Evolutionary conservation across 2,329 filamentous ascomycete genomes (phyloP).

Genomic region (Cordyceps militaris): DNA sequence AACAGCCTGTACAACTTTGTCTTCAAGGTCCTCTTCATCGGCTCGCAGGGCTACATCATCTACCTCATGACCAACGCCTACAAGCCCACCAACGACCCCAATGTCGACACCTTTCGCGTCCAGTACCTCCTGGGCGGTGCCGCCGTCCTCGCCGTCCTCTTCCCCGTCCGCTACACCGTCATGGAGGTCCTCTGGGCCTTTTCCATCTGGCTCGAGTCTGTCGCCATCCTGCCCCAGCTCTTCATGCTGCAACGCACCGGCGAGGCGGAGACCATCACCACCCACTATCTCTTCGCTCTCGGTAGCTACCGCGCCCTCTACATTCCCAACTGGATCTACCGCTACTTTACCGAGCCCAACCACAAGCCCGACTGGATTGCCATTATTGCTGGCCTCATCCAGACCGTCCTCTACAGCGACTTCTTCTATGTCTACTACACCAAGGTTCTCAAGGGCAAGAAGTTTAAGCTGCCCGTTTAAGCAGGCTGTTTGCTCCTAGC

Average conservation of each 20-base stretch:
- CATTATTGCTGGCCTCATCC: conserved; percentile 79
- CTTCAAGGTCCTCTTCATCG: conserved; percentile 95
- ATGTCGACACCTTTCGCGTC: conserved; percentile 94
- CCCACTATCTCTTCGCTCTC: conserved; percentile 92
- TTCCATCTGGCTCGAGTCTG: conserved; percentile 94
- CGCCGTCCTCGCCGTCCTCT: conserved; percentile 68
- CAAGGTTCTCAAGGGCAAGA: conserved; percentile 85
- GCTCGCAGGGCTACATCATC: conserved; percentile 83
- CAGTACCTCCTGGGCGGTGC: conserved; percentile 86
- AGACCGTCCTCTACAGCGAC: conserved; percentile 94
- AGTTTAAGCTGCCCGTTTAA: conserved; percentile 79
- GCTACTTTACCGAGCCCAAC: conserved; percentile 67
- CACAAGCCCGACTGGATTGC: conserved; percentile 79
- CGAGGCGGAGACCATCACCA: conserved; percentile 98
- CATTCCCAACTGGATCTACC: conserved; percentile 97
- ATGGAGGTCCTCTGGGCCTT: conserved; percentile 95
- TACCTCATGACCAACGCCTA: conserved; percentile 98
- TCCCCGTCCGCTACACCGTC: conserved; percentile 76
- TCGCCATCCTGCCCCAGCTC: conserved; percentile 92
- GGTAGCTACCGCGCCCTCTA: conserved; percentile 89
- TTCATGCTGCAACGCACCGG: conserved; percentile 98
- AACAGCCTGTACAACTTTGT: conserved; percentile 82
- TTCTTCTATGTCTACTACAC: conserved; percentile 99
- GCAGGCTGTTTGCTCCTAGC: not conserved
- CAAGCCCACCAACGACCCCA: conserved; percentile 95